Evolutionary conservation across 495 filamentous ascomycete species (phyloP).

Genomic region (Trichoderma parareesei): DNA sequence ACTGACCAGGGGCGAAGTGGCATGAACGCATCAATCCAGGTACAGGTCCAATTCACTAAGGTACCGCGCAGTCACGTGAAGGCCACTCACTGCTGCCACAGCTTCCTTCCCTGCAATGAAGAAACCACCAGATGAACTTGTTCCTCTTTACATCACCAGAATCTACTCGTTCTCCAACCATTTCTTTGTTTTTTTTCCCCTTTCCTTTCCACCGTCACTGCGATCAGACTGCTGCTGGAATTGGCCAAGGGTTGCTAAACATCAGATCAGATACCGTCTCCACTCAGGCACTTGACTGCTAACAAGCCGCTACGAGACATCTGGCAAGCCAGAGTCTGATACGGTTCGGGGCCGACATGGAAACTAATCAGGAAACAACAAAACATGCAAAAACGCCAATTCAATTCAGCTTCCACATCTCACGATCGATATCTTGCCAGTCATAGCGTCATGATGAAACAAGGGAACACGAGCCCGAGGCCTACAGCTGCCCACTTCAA

Average conservation of each 20-base stretch:
- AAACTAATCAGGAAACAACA: not conserved
- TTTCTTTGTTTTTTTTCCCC: not conserved
- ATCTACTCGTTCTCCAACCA: too few species aligned
- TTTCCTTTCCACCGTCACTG: not conserved
- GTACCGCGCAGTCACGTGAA: constrained; percentile 7
- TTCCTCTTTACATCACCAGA: too few species aligned
- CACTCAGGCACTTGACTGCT: too few species aligned
- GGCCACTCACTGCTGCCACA: not conserved
- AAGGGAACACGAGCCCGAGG: not conserved
- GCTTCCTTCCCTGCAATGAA: too few species aligned
- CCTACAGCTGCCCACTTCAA: constrained; percentile 4
- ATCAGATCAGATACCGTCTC: not conserved
- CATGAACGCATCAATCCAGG: not conserved
- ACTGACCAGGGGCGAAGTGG: not conserved
- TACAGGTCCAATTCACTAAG: not conserved
- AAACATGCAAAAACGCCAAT: not conserved
- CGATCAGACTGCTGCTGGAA: not conserved
- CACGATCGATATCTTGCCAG: not conserved
- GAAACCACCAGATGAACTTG: too few species aligned
- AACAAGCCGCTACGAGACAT: not conserved
- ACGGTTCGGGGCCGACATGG: not conserved
- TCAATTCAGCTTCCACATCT: not conserved
- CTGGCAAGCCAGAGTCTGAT: not conserved
- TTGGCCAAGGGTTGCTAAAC: not conserved
- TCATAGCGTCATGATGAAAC: not conserved